These are phyloP conservation scores for Edaphochlamys debaryana DNA, from an alignment of 139 green algal genomes.

Conservation along the genomic window DNA sequence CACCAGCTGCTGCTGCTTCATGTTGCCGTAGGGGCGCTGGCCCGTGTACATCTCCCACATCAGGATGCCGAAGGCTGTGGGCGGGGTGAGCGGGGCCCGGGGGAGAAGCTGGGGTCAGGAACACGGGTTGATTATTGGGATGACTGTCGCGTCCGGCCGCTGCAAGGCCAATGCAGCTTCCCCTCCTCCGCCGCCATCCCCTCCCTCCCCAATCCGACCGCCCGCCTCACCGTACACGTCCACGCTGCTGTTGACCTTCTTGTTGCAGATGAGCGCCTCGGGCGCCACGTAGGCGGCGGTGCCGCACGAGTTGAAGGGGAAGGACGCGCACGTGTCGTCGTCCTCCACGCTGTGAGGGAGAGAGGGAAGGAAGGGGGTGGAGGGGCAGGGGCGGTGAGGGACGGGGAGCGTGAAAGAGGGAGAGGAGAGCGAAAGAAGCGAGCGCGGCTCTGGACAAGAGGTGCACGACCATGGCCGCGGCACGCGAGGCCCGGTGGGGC, in stretches of 20 bases:
- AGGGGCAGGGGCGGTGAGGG: background rate
- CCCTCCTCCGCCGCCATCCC: too few species aligned
- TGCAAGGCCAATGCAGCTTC: too few species aligned
- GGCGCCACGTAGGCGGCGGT: conserved; percentile 70
- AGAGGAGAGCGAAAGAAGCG: too few species aligned
- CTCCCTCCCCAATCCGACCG: too few species aligned
- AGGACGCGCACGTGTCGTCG: conserved; percentile 61
- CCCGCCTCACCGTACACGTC: conserved; percentile 59
- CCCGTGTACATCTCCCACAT: conserved; percentile 66
- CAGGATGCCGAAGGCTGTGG: conserved; percentile 55
- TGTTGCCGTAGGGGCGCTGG: conserved; percentile 61
- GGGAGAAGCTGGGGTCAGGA: too few species aligned
- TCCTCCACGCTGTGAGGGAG: conserved; percentile 56
- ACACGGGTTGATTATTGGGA: too few species aligned
- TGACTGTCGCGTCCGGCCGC: too few species aligned
- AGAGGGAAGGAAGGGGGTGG: background rate
- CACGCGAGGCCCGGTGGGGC: too few species aligned
- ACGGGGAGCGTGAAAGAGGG: too few species aligned
- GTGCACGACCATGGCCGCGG: too few species aligned
- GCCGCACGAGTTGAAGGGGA: conserved; percentile 74
- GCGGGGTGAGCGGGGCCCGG: too few species aligned
- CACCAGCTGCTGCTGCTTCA: conserved; percentile 69
- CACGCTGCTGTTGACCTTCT: conserved; percentile 69
- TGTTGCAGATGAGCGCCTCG: conserved; percentile 68
- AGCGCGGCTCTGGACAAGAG: too few species aligned